Conservation (phyloP, 2,329 filamentous ascomycete genomes). For the Fusarium burgessii region DNA sequence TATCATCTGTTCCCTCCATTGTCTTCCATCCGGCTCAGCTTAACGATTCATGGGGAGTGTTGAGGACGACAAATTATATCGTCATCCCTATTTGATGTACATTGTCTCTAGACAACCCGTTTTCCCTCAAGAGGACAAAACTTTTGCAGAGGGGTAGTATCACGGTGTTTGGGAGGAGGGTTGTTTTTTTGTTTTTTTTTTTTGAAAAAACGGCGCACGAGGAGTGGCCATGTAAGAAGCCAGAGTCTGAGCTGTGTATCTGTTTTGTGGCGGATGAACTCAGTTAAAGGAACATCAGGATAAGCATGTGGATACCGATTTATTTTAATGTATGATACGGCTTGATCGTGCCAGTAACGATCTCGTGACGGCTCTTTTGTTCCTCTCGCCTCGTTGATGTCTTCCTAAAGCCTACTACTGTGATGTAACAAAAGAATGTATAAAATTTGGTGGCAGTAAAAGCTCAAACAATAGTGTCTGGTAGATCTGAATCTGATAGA, state of each 20-base stretch:
- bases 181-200: slow-evolving; percentile 30
- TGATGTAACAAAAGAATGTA: not conserved
- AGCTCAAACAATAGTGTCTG: not conserved
- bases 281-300: slow-evolving; percentile 22
- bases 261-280: slow-evolving; percentile 7
- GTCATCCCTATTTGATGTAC: slow-evolving; percentile 33
- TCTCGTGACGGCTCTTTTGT: slow-evolving; percentile 25
- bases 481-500: not conserved
- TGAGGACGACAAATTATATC: slow-evolving; percentile 14
- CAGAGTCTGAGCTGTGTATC: slow-evolving; percentile 13
- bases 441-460: not conserved
- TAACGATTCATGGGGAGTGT: slow-evolving; percentile 44
- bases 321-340: slow-evolving; percentile 47
- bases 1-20: slow-evolving; percentile 15
- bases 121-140: slow-evolving; percentile 23
- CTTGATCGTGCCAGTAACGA: slow-evolving; percentile 32
- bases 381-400: slow-evolving; percentile 4
- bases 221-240: slow-evolving; percentile 11
- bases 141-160: slow-evolving; percentile 13
- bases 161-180: slow-evolving; percentile 28
- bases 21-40: slow-evolving; percentile 31
- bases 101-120: slow-evolving; percentile 23
- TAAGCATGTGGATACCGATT: slow-evolving; percentile 40
- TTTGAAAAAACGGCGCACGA: slow-evolving; percentile 19
- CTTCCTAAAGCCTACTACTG: not conserved